A percentile compares a stretch with the other conserved stretches of the same genome.
Evolutionary conservation across 2,329 filamentous ascomycete species (phyloP).

Genomic region (Fusarium clavum): DNA sequence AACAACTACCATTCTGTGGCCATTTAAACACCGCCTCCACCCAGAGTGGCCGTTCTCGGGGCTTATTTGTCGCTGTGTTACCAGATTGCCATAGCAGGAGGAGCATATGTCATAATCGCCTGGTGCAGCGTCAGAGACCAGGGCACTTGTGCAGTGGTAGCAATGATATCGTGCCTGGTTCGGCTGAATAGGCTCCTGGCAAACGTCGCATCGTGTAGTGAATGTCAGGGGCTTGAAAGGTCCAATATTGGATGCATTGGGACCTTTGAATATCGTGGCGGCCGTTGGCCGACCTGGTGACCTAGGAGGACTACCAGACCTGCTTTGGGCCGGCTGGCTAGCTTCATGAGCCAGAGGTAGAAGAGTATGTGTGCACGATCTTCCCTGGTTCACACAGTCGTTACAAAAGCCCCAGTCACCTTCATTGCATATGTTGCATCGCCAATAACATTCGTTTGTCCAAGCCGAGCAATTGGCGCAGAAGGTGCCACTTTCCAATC

Average conservation of each 20-base stretch:
- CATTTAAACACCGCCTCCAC: slow-evolving; percentile 83
- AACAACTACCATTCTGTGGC: slow-evolving; percentile 86
- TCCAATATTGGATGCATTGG: slow-evolving; percentile 59
- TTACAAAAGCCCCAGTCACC: slow-evolving; percentile 97
- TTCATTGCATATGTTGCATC: slow-evolving; percentile 86
- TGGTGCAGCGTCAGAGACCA: slow-evolving; percentile 58
- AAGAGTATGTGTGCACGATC: slow-evolving; percentile 83
- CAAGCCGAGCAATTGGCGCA: slow-evolving; percentile 80
- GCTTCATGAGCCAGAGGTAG: slow-evolving; percentile 77
- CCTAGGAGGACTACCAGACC: slow-evolving; percentile 54
- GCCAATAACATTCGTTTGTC: slow-evolving; percentile 90
- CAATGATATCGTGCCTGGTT: slow-evolving; percentile 82
- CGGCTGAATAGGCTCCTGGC: slow-evolving; percentile 77
- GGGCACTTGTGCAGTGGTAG: slow-evolving; percentile 71
- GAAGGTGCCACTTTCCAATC: slow-evolving; percentile 84
- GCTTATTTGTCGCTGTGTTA: slow-evolving; percentile 72
- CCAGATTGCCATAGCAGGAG: slow-evolving; percentile 78
- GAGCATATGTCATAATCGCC: slow-evolving; percentile 92
- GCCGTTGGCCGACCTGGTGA: slow-evolving; percentile 60
- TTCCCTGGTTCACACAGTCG: slow-evolving; percentile 83
- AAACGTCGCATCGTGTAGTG: slow-evolving; percentile 82
- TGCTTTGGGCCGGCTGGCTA: slow-evolving; percentile 48
- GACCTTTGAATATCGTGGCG: slow-evolving; percentile 61
- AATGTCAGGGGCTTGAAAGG: slow-evolving; percentile 77
- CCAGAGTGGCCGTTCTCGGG: slow-evolving; percentile 81